These are phyloP conservation scores for Pyrenula aspistea DNA, from an alignment of 495 filamentous ascomycete genomes.

Conservation along the genomic window DNA sequence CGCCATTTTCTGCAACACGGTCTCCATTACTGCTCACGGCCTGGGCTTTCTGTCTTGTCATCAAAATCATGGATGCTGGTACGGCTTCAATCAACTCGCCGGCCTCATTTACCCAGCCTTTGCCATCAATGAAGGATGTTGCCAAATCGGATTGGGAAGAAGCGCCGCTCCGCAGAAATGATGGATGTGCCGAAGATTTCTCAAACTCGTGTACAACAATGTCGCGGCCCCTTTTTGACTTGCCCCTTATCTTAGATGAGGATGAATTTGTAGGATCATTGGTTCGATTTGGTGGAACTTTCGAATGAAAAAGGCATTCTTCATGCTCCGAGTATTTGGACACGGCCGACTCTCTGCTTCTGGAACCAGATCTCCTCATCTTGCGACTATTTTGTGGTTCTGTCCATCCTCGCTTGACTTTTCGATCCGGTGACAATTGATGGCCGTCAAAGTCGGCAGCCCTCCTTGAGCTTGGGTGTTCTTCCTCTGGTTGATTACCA, in stretches of 20 bases:
- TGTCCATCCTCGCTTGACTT: constrained; percentile 87
- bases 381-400: constrained; percentile 41
- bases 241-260: too few species aligned
- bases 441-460: constrained; percentile 50
- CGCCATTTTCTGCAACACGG: neutral
- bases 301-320: constrained; percentile 67
- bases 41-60: neutral
- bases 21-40: neutral
- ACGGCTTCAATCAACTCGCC: constrained; percentile 60
- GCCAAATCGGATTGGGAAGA: constrained; percentile 26
- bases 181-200: constrained; percentile 64
- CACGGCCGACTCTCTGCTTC: constrained; percentile 43
- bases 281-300: constrained; percentile 47
- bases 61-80: constrained; percentile 13
- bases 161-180: constrained; percentile 48
- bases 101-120: constrained; percentile 76
- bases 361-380: constrained; percentile 38
- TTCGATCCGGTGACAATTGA: constrained; percentile 58
- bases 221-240: too few species aligned
- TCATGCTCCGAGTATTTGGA: constrained; percentile 70
- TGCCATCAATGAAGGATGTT: constrained; percentile 55
- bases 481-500: constrained; percentile 24
- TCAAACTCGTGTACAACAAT: constrained; percentile 70
- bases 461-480: constrained; percentile 15
- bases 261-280: constrained; percentile 24